Evolutionary conservation across 2,329 filamentous ascomycete genomes (phyloP), one percentile per base, ranked within the genome.

Genomic region (Phaeoacremonium minimum): DNA sequence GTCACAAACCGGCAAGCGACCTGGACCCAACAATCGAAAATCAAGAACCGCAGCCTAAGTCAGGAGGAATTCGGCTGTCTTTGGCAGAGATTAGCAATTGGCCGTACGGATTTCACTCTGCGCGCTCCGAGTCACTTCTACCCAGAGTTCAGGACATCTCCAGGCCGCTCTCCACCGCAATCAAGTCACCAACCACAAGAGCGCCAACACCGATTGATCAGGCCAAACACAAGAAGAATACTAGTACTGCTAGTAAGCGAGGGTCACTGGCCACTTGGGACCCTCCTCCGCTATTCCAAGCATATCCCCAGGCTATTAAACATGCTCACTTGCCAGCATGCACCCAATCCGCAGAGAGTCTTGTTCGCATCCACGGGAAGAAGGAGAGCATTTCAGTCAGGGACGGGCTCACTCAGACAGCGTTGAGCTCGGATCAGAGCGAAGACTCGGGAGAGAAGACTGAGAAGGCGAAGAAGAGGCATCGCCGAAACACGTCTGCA

Each of bases 231-330:
- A 9, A 26, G 22, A 26, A 26, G 22, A 26, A 9, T 2, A n/a
- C 22, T 9, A 26, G 22, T n/a, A 26, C 22, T 9, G n/a, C n/a
- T n/a, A 26, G 22, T n/a, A 42, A 36, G 4, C 52, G 57, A 37
- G 60, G 58, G 18, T 52, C 58, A 4, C 44, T 68, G 16, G 57
- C 63, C 4, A 58, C 61, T 11, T 87, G 81, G 81, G 74, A 77
- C 38, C 75, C 82, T 13, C 86, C 87, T 6, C 86, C 88, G 3
- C 65, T 96, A 11, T 94, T 90, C 57, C 85, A 95, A 56, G 88
- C 87, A 11, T 95, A 89, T 55, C 84, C 87, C 0, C 89, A 95
- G 58, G 80, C 87, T 4, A 74, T 87, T 46, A 89, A 85, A 51
- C 78, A 93, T 56, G 80, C 78, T 9, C 79, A 75, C 13, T 67